Base-by-base conservation (phyloP, 2,329 filamentous ascomycete genomes). In the Aureobasidium lini region DNA sequence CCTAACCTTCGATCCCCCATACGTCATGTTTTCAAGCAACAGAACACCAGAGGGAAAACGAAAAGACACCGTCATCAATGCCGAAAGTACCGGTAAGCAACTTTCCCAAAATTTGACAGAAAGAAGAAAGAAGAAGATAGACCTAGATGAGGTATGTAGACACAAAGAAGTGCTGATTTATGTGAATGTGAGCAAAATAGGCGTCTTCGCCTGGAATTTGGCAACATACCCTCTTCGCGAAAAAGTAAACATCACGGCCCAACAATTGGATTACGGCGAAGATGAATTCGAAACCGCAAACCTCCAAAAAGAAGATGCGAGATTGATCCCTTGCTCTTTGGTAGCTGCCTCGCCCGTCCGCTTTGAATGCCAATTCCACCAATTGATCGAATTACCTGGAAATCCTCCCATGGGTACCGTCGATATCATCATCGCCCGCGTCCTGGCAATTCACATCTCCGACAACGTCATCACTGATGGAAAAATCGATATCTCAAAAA, bases 1-100 rank as follows among this genome's bases (percentile, higher is more conserved):
- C 63, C 75, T 85, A 0, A 84, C 80, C 34, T 85, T 84, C 70
- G 81, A 84, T 66, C 83, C 82, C 0, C 83, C 83, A 0, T 84
- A 83, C 65, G 78, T 85, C 31, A 82, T 85, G 78, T 85, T 86
- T 76, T 75, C 73, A 36, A 77, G 79, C 2, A 85, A 85, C 69
- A 80, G 84, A 67, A 81, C 78, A 0, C 70, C 75, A 0, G 63
- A 69, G 8, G 67, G 66, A 2, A 54, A 64, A 0, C 77, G 79
- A 60, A 85, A 85, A 67, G 81, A 85, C 69, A 83, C 78, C 0
- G 80, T 82, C 34, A 68, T 72, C 64, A 85, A 85, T 67, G 79
- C 73, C 63, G 81, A 85, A 67, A 64, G 73, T 6, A 83, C 81
- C 0, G 81, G 81, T 47, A 47, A 11, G 37, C 13, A 9, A 9